Evolutionary conservation across 345 rosid species (phyloP), one percentile per base, ranked within the genome.

Genomic region (Acer negundo): DNA sequence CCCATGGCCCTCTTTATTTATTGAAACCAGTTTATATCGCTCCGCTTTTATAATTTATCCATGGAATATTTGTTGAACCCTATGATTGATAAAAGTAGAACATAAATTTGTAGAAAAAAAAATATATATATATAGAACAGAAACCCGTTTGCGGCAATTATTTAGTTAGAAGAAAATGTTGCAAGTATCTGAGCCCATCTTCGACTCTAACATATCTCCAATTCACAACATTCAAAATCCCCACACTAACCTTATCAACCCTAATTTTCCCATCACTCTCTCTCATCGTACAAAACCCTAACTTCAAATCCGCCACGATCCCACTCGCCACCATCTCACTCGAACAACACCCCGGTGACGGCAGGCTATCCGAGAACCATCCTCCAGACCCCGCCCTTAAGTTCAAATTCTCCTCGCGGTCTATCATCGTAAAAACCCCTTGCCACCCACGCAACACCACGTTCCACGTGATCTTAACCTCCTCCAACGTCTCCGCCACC

Each of bases 331-430:
- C 38, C 38, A 35, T 40, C 24, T 64, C 85, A 49, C 79, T 65
- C 13, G 62, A 67, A 74, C 89, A 86, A 40, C 91, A 85, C 46
- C 85, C 85, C 1, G 80, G 77, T 46, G 55, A 62, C 26, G 90
- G 89, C 7, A 86, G 86, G 84, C 86, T 88, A 87, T 77, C 81
- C 58, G 85, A 85, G 67, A 86, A 86, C 90, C 89, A 90, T 28
- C 85, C 81, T 63, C 74, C 82, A 17, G 22, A 69, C 66, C 75
- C 81, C 2, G 35, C 53, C 12, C 28, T 44, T 5, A 20, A 42
- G 31, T 73, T 77, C 44, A 79, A 49, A 70, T 75, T 78, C 31
- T 84, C 84, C 6, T 76, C 70, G 19, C 75, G 17, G 16, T 88
- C 90, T 85, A 88, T 82, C 91, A 88, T 73, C 0, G 80, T 82